Evolutionary conservation across 2,329 filamentous ascomycete species (phyloP), one percentile per base, ranked within the genome.

Genomic region (Orbilia blumenaviensis): DNA sequence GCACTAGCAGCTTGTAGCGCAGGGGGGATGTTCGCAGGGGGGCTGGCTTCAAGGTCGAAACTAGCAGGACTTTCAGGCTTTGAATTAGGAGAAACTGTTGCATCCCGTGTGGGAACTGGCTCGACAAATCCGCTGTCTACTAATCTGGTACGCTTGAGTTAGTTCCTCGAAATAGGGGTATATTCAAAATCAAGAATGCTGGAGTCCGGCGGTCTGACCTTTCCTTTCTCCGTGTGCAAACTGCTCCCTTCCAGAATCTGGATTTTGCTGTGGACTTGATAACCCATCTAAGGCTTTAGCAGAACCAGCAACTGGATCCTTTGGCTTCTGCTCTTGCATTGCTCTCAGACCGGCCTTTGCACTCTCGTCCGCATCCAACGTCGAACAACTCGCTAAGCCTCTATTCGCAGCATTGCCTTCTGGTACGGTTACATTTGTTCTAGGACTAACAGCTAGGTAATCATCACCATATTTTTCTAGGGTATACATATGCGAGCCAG

Each of bases 401-500:
- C 36, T 34, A 36, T 62, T 74, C 41, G 44, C 23, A 29, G 29
- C 42, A 14, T 25, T 25, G n/a, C 62, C 29, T 23, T 74, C 62
- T 10, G 69, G 69, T 10, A 66, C 52, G 9, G 61, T 74, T 8
- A 38, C 61, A 36, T 74, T 74, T 10, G 69, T 74, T 56, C 69
- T 74, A 10, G 69, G 69, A 54, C 69, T 74, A 29, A 74, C 69
- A 10, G 69, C 69, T 21, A 74, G 46, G 48, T 74, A 74, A 74
- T 74, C 69, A 1, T 62, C 61, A 25, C 44, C 69, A 27, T 73
- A 73, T 52, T 73, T 73, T 23, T 73, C 68, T 14, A 73, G 23
- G 29, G 68, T 73, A 10, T 66, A 56, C 69, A 74, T 66, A 25
- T 56, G 32, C 18, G 18, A 21, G 21, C 42, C 46, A 23, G 60